Conservation (phyloP, 2,329 filamentous ascomycete genomes). For the Aspergillus ruber region DNA sequence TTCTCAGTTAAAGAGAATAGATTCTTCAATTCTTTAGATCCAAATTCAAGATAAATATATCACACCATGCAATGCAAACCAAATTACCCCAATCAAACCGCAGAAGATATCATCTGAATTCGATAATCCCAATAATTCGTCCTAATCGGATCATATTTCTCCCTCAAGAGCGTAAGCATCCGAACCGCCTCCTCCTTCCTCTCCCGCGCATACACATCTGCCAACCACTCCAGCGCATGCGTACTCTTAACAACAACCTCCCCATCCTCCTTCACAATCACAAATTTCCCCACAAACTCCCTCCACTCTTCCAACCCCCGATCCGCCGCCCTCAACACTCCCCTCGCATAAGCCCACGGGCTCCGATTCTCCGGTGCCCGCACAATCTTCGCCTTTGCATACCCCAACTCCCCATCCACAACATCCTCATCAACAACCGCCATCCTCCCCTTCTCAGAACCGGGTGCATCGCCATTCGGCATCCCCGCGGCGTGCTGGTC, state of each 20-base stretch:
- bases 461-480: conserved; percentile 16
- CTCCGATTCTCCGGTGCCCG: conserved; percentile 89
- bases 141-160: conserved; percentile 85
- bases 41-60: too few species aligned
- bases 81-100: conserved; percentile 12
- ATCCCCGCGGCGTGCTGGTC: conserved; percentile 35
- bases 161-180: conserved; percentile 66
- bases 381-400: conserved; percentile 64
- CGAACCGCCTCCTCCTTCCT: conserved; percentile 54
- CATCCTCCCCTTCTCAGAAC: conserved; percentile 24
- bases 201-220: conserved; percentile 40
- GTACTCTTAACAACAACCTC: conserved; percentile 50
- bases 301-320: conserved; percentile 45
- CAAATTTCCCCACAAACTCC: conserved; percentile 50
- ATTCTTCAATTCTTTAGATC: too few species aligned
- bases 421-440: conserved; percentile 53
- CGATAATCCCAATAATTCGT: conserved; percentile 89
- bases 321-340: conserved; percentile 62
- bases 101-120: conserved; percentile 37
- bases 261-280: conserved; percentile 37
- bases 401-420: conserved; percentile 68
- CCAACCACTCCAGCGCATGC: conserved; percentile 51
- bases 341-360: conserved; percentile 86
- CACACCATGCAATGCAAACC: too few species aligned
- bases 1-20: too few species aligned